These are phyloP conservation scores for Zelonia costaricensis DNA, from an alignment of 208 protist species.

Conservation along the genomic window DNA sequence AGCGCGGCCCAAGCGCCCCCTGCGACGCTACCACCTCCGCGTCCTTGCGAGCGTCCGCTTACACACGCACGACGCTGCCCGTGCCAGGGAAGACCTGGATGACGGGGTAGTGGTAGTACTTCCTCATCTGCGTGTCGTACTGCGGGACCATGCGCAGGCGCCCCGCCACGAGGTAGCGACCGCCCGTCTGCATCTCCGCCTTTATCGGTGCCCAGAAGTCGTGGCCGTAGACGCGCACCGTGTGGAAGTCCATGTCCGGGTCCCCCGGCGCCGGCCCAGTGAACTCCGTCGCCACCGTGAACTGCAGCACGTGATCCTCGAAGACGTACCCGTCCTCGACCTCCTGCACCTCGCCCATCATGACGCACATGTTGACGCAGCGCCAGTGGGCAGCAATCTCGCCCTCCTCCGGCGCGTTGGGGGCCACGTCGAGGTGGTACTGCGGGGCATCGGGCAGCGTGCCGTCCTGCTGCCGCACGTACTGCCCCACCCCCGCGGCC, in stretches of 20 bases:
- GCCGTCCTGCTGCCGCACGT: slow-evolving; percentile 62
- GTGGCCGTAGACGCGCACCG: slow-evolving; percentile 75
- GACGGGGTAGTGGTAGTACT: slow-evolving; percentile 90
- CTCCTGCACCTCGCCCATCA: slow-evolving; percentile 78
- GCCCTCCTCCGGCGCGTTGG: slow-evolving; percentile 84
- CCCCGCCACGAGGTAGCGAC: slow-evolving; percentile 61
- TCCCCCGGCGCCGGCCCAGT: slow-evolving; percentile 73
- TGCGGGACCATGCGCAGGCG: slow-evolving; percentile 86
- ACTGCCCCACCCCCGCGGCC: slow-evolving; percentile 30
- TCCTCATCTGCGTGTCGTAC: slow-evolving; percentile 69
- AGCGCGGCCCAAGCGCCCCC: no score
- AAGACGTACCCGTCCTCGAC: slow-evolving; percentile 87
- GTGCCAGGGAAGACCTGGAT: slow-evolving; percentile 72
- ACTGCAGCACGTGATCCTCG: slow-evolving; percentile 86
- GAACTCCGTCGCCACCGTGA: slow-evolving; percentile 84
- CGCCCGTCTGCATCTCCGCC: slow-evolving; percentile 39
- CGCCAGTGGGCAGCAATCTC: slow-evolving; percentile 85
- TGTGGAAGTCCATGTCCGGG: slow-evolving; percentile 88
- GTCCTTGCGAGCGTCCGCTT: neutral
- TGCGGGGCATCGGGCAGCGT: slow-evolving; percentile 61
- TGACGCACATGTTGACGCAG: slow-evolving; percentile 81
- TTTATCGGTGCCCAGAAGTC: slow-evolving; percentile 47
- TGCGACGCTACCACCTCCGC: neutral
- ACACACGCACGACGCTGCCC: slow-evolving; percentile 34
- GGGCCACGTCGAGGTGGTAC: slow-evolving; percentile 87